Evolutionary conservation across 2,329 filamentous ascomycete species (phyloP).

Genomic region (Achaetomium macrosporum): DNA sequence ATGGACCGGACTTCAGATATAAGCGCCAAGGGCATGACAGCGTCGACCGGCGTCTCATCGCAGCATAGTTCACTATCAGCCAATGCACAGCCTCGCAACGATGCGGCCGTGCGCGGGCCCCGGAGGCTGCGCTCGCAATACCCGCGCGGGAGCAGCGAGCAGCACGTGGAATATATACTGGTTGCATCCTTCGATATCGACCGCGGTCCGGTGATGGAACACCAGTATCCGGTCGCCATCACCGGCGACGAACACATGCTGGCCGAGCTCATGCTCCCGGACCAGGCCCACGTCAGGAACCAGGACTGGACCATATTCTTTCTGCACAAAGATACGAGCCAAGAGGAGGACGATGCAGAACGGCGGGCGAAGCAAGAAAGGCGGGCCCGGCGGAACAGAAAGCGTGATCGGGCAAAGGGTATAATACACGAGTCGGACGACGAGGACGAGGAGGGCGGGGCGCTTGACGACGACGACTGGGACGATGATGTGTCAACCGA

Average conservation of each 20-base stretch:
- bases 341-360: slow-evolving; percentile 74
- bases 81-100: slow-evolving; percentile 38
- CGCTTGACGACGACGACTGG: slow-evolving; percentile 43
- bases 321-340: slow-evolving; percentile 86
- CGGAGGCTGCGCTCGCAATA: slow-evolving; percentile 67
- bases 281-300: slow-evolving; percentile 88
- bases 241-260: slow-evolving; percentile 97
- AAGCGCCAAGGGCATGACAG: slow-evolving; percentile 54
- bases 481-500: slow-evolving; percentile 51
- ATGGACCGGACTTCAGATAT: slow-evolving; percentile 52
- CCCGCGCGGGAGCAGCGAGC: slow-evolving; percentile 67
- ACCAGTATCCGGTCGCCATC: slow-evolving; percentile 91
- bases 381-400: slow-evolving; percentile 45
- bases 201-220: slow-evolving; percentile 93
- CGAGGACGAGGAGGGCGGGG: slow-evolving; percentile 42
- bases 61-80: slow-evolving; percentile 56
- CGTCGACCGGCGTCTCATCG: slow-evolving; percentile 48
- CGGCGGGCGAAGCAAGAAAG: slow-evolving; percentile 50
- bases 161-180: slow-evolving; percentile 97
- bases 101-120: slow-evolving; percentile 45
- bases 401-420: slow-evolving; percentile 38
- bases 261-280: slow-evolving; percentile 95
- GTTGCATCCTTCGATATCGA: slow-evolving; percentile 98
- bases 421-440: slow-evolving; percentile 42
- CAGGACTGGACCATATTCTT: slow-evolving; percentile 99